Conservation (phyloP, 2,329 filamentous ascomycete species). For the Phialophora chinensis region DNA sequence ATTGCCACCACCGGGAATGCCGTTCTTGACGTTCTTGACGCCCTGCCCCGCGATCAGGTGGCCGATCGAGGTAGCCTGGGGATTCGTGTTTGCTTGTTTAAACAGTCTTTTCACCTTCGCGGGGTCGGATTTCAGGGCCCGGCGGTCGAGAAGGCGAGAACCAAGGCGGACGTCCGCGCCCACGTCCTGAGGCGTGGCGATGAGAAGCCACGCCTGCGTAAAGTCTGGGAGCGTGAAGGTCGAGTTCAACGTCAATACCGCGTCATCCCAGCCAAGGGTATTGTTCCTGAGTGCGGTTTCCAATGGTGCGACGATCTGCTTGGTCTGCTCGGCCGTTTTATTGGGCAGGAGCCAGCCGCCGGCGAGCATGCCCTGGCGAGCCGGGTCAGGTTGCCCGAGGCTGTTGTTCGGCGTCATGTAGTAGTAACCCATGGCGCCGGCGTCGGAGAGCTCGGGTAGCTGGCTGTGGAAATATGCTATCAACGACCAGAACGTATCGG, state of each 20-base stretch:
- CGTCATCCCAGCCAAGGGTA: slow-evolving; percentile 37
- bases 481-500: slow-evolving; percentile 57
- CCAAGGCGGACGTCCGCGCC: slow-evolving; percentile 32
- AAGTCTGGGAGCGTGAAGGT: slow-evolving; percentile 42
- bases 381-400: slow-evolving; percentile 14
- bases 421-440: slow-evolving; percentile 35
- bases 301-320: slow-evolving; percentile 26
- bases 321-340: slow-evolving; percentile 26
- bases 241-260: slow-evolving; percentile 39
- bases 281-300: slow-evolving; percentile 37
- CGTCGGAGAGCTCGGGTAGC: slow-evolving; percentile 30
- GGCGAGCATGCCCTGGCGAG: slow-evolving; percentile 21
- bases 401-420: slow-evolving; percentile 34
- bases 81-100: slow-evolving; percentile 34
- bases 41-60: slow-evolving; percentile 39
- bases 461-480: slow-evolving; percentile 52
- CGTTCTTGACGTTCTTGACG: slow-evolving; percentile 40
- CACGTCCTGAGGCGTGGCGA: slow-evolving; percentile 15
- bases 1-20: slow-evolving; percentile 39
- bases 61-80: slow-evolving; percentile 28
- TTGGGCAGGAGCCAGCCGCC: slow-evolving; percentile 34
- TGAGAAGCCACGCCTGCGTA: slow-evolving; percentile 27
- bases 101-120: slow-evolving; percentile 35
- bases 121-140: slow-evolving; percentile 26
- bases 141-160: slow-evolving; percentile 29